Conservation (phyloP, 2,329 filamentous ascomycete species). For the Colletotrichum tamarilloi region DNA sequence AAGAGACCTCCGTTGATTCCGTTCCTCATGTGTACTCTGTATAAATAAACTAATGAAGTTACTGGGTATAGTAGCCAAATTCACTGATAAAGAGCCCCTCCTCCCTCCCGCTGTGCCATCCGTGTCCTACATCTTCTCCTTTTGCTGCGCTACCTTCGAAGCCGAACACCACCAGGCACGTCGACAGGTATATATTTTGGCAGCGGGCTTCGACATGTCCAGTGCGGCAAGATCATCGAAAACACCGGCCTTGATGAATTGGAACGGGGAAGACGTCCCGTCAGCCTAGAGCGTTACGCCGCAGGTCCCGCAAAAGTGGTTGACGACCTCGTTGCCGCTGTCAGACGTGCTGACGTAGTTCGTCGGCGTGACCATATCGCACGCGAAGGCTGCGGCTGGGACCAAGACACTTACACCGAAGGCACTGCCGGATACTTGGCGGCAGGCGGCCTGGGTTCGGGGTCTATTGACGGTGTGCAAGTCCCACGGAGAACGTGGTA, state of each 20-base stretch:
- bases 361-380: background rate
- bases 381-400: background rate
- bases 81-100: too few species aligned
- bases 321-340: conserved; percentile 21
- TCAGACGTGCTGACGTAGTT: background rate
- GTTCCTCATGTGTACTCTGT: too few species aligned
- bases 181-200: conserved; percentile 13
- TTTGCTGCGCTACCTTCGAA: background rate
- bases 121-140: background rate
- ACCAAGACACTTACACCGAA: conserved; percentile 22
- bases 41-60: too few species aligned
- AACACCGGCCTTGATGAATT: conserved; percentile 17
- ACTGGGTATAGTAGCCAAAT: too few species aligned
- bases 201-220: background rate
- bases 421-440: conserved; percentile 21
- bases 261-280: background rate
- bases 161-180: background rate
- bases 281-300: conserved; percentile 20
- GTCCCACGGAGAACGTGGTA: too few species aligned
- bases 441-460: conserved; percentile 13
- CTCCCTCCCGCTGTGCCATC: too few species aligned
- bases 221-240: background rate
- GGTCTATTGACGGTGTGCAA: background rate
- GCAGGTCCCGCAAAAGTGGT: conserved; percentile 14
- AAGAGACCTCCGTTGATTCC: too few species aligned